Conservation (phyloP, 1,284 basidiomycete genomes). For the Ganoderma boninense region DNA sequence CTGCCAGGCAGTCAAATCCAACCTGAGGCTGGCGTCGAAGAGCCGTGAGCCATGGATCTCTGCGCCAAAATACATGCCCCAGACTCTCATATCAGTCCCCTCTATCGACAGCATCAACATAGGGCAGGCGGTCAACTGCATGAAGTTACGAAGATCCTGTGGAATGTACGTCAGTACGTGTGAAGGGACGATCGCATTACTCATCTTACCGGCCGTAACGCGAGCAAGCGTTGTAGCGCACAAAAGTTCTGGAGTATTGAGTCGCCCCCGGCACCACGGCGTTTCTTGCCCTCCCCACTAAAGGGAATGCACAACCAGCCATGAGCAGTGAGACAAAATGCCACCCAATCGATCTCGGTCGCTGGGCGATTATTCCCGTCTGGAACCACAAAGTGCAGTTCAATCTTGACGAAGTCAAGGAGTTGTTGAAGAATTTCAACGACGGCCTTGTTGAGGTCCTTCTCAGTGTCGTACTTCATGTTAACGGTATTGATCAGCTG, state of each 20-base stretch:
- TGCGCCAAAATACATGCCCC: background rate
- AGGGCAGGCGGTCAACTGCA: background rate
- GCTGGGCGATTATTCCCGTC: background rate
- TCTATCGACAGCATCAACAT: background rate
- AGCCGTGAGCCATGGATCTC: background rate
- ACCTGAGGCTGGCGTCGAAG: background rate
- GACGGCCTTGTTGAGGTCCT: background rate
- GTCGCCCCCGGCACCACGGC: background rate
- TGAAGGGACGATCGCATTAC: background rate
- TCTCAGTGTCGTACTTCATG: background rate
- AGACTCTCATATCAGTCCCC: background rate
- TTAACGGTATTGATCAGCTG: background rate
- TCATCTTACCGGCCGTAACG: background rate
- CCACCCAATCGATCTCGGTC: background rate
- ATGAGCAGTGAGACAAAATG: background rate
- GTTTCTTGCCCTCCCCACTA: background rate
- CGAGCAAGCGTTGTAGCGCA: background rate
- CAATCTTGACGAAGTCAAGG: background rate
- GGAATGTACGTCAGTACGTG: background rate
- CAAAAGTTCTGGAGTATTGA: background rate
- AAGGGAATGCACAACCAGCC: background rate
- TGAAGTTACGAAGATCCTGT: background rate
- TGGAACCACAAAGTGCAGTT: background rate
- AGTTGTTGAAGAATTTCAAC: background rate
- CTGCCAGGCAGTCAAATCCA: background rate